These are phyloP conservation scores for Cylindricascospora bacillispora DNA, from an alignment of 1,139 yeast genomes.

Conservation along the genomic window DNA sequence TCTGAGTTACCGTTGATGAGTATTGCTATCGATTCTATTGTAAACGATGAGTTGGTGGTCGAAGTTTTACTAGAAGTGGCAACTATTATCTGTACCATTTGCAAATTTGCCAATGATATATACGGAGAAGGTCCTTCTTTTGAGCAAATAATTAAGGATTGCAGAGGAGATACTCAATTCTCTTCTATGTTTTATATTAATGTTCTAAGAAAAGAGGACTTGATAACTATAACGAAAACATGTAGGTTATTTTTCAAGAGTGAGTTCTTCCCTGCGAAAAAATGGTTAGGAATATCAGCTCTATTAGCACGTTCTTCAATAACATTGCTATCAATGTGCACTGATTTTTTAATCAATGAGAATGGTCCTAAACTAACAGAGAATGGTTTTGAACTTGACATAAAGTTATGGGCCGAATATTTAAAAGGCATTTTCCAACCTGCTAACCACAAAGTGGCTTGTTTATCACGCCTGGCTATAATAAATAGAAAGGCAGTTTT, in stretches of 20 bases:
- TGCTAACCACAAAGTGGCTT: constrained; percentile 19
- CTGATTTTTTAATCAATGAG: constrained; percentile 40
- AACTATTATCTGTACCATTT: constrained; percentile 43
- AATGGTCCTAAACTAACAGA: constrained; percentile 35
- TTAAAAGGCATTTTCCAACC: constrained; percentile 43
- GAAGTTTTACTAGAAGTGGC: constrained; percentile 65
- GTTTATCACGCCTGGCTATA: constrained; percentile 44
- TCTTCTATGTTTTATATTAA: constrained; percentile 25
- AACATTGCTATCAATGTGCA: constrained; percentile 43
- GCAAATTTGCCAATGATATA: constrained; percentile 38
- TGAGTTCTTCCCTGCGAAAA: constrained; percentile 49
- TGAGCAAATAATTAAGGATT: constrained; percentile 28
- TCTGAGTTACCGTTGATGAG: constrained; percentile 51
- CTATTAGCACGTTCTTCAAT: constrained; percentile 49
- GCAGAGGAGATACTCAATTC: constrained; percentile 30
- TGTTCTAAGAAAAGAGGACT: constrained; percentile 23
- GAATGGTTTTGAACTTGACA: constrained; percentile 39
- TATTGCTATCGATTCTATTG: constrained; percentile 60
- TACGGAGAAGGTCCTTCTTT: constrained; percentile 39
- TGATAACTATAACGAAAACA: constrained; percentile 34
- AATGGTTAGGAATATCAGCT: constrained; percentile 60
- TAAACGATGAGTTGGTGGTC: constrained; percentile 55
- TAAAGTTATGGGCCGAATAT: constrained; percentile 54
- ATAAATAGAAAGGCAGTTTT: constrained; percentile 64
- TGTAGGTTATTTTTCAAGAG: constrained; percentile 47